Base-by-base conservation (phyloP, 805 yeast genomes). In the Hyphopichia homilentoma region DNA sequence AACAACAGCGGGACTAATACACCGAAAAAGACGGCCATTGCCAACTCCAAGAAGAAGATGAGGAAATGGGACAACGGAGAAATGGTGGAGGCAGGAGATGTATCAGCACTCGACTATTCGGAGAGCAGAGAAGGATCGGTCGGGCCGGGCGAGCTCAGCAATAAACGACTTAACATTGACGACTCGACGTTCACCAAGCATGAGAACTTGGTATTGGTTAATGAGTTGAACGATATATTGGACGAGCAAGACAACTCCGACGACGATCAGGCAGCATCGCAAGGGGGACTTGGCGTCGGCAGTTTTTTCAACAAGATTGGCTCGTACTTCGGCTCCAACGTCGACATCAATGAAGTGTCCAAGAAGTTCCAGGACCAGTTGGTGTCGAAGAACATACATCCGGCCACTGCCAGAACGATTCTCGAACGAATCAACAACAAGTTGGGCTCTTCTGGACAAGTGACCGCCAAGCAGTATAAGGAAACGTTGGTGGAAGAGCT, bases 361-460 rank as follows among this genome's bases (percentile, higher is more conserved):
- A 68, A 68, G 24, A 76, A 79, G 27, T 72, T 93, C 59, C 73
- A 77, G 34, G 83, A 84, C 36, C 94, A 86, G 47, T 65, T 90
- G 34, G 75, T 93, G 39, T 70, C 81, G 41, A 90, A 89, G 48
- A 90, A 90, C 48, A 93, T 90, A 20, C 93, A 97, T 3, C 93
- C 95, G 7, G 84, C 83, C 36, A 95, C 88, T 2, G 93, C 97
- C 0, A 77, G 69, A 25, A 71, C 75, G 28, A 69, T 90, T 29
- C 76, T 86, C 27, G 72, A 76, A 11, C 80, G 79, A 36, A 87
- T 93, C 23, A 80, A 79, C 34, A 69, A 70, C 40, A 81, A 79
- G 36, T 57, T 93, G 27, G 94, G 93, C 1, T 76, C 85, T 9
- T 82, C 79, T 33, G 81, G 86, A 0, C 77, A 75, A 26, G 82